phyloP scores from a whole-genome alignment of 805 yeast species.

The Zygosaccharomyces gambellarensis region DNA sequence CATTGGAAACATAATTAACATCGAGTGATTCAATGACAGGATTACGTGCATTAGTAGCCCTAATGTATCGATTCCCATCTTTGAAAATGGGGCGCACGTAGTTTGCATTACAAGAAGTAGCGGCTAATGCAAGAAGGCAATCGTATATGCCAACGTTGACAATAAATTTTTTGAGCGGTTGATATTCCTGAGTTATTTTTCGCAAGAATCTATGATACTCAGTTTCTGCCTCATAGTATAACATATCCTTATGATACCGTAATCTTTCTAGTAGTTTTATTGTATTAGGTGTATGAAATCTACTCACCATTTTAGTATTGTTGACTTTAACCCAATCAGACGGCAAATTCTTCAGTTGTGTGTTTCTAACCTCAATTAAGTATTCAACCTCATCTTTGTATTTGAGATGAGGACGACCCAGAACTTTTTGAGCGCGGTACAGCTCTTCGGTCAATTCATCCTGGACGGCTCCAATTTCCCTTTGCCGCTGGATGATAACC shows the following conservation, averaged over 20 bases:
- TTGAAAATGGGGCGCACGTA: slow-evolving; percentile 50
- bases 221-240: slow-evolving; percentile 23
- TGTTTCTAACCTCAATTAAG: slow-evolving; percentile 68
- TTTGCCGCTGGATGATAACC: slow-evolving; percentile 36
- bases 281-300: slow-evolving; percentile 67
- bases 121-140: slow-evolving; percentile 61
- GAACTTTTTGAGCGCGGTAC: slow-evolving; percentile 37
- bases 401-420: slow-evolving; percentile 54
- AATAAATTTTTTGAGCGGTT: slow-evolving; percentile 41
- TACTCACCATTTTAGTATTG: slow-evolving; percentile 60
- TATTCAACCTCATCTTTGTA: slow-evolving; percentile 65
- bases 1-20: slow-evolving; percentile 59
- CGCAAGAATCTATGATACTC: slow-evolving; percentile 35
- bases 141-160: slow-evolving; percentile 53
- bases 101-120: slow-evolving; percentile 46
- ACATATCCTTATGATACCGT: slow-evolving; percentile 57
- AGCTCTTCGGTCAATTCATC: slow-evolving; percentile 50
- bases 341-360: slow-evolving; percentile 57
- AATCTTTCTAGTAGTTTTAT: slow-evolving; percentile 46
- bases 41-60: slow-evolving; percentile 55
- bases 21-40: slow-evolving; percentile 57
- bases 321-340: slow-evolving; percentile 71
- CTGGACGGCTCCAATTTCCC: slow-evolving; percentile 43
- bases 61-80: slow-evolving; percentile 42
- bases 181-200: slow-evolving; percentile 38